Evolutionary conservation across 106 monocot species (phyloP).

Genomic region (Ottelia alismoides): DNA sequence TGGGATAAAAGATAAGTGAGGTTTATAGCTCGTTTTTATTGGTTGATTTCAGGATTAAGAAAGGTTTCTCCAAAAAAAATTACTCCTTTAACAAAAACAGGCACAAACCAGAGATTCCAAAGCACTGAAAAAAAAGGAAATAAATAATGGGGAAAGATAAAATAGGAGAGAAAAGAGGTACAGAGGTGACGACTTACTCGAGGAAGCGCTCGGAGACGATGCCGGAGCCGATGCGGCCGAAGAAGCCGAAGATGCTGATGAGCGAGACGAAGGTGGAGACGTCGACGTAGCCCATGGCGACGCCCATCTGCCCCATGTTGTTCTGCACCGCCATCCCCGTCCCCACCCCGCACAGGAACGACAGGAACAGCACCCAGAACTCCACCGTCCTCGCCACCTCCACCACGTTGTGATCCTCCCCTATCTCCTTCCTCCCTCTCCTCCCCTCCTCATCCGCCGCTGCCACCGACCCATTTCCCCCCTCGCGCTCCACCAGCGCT

Average conservation of each 20-base stretch:
- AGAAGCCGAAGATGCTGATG: conserved; percentile 26
- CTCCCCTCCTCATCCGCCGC: not conserved
- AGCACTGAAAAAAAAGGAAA: too few species aligned
- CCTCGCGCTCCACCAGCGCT: conserved; percentile 5
- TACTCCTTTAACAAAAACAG: too few species aligned
- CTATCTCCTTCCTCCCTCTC: conserved; percentile 23
- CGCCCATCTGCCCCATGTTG: conserved; percentile 73
- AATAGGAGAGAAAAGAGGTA: not conserved
- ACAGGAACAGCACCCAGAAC: conserved; percentile 86
- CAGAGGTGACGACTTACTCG: not conserved
- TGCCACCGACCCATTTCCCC: not conserved
- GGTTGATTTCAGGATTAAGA: too few species aligned
- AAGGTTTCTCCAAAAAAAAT: too few species aligned
- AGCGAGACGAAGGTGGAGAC: conserved; percentile 29
- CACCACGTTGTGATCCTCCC: conserved; percentile 72
- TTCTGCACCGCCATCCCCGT: conserved; percentile 96
- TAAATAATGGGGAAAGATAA: too few species aligned
- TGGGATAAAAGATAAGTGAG: too few species aligned
- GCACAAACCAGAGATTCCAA: too few species aligned
- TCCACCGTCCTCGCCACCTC: conserved; percentile 45
- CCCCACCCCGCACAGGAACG: conserved; percentile 87
- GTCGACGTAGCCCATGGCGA: conserved; percentile 25
- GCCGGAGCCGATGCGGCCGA: conserved; percentile 24
- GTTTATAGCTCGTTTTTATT: too few species aligned
- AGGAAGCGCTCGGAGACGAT: conserved; percentile 21